Percentiles rank a stretch among this genome's conserved stretches.
phyloP scores from a whole-genome alignment of 768 basidiomycete genomes.

The Kwoniella shandongensis region DNA sequence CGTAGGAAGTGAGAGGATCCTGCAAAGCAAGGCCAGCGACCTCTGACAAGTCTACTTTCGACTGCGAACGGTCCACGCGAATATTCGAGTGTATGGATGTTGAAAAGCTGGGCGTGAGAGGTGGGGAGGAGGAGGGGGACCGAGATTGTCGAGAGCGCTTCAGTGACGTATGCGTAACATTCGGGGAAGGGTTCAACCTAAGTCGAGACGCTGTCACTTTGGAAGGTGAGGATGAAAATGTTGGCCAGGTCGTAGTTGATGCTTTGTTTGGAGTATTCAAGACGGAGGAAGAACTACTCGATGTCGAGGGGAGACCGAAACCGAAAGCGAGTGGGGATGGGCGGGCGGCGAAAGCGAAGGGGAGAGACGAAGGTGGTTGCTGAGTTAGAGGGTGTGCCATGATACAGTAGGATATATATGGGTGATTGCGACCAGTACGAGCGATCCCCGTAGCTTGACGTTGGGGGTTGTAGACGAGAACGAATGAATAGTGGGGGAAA shows the following conservation, averaged over 20 bases:
- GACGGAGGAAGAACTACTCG: slow-evolving; percentile 1
- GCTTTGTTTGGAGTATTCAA: neutral
- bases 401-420: neutral
- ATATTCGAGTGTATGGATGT: slow-evolving; percentile 12
- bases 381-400: slow-evolving; percentile 48
- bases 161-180: slow-evolving; percentile 3
- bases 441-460: too few species aligned
- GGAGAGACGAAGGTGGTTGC: slow-evolving; percentile 43
- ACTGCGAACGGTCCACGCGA: neutral
- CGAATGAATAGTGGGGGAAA: too few species aligned
- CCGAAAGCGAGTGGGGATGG: slow-evolving; percentile 42
- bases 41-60: slow-evolving; percentile 24
- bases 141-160: slow-evolving; percentile 32
- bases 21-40: slow-evolving; percentile 30
- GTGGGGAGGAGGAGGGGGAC: slow-evolving; percentile 36
- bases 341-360: slow-evolving; percentile 37
- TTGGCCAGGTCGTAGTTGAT: slow-evolving; percentile 2
- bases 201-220: slow-evolving; percentile 11
- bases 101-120: slow-evolving; percentile 14
- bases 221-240: slow-evolving; percentile 10
- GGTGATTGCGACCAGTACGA: neutral
- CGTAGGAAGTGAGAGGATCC: slow-evolving; percentile 13
- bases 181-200: neutral
- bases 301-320: slow-evolving; percentile 30
- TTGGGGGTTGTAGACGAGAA: too few species aligned